phyloP scores from a whole-genome alignment of 202 grass and related monocot species.

The Brachypodium distachyon region DNA sequence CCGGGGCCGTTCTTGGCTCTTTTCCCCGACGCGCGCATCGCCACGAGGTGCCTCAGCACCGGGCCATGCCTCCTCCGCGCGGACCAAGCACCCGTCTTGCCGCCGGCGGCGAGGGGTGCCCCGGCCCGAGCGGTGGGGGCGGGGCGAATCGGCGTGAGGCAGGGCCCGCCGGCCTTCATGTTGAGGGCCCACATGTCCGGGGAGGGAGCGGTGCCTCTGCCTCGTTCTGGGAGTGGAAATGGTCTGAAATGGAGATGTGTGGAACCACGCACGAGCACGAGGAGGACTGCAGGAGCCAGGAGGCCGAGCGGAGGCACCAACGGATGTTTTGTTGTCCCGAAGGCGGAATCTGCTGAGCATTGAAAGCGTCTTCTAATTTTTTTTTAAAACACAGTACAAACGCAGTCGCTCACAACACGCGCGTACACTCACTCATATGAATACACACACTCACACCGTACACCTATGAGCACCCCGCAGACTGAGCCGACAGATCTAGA shows the following conservation, averaged over 20 bases:
- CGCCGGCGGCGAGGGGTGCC: not conserved
- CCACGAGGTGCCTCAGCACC: constrained; percentile 25
- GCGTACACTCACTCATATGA: too few species aligned
- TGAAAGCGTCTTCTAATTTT: constrained; percentile 20
- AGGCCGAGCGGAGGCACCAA: not conserved
- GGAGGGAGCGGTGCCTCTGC: not conserved
- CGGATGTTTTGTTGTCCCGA: not conserved
- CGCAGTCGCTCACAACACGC: too few species aligned
- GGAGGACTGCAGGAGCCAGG: too few species aligned
- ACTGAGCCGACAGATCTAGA: too few species aligned
- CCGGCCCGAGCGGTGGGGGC: not conserved
- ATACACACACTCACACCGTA: too few species aligned
- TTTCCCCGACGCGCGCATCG: constrained; percentile 49
- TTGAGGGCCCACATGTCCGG: constrained; percentile 61
- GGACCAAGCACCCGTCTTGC: not conserved
- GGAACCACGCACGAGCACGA: not conserved
- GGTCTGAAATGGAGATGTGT: not conserved
- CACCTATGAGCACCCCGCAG: too few species aligned
- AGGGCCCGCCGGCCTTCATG: constrained; percentile 43
- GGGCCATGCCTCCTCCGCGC: constrained; percentile 15
- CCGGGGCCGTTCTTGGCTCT: constrained; percentile 1
- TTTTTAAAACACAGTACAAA: too few species aligned
- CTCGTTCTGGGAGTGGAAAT: not conserved
- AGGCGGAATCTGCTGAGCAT: not conserved
- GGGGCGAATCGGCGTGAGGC: constrained; percentile 20